phyloP scores from a whole-genome alignment of 257 asterid species.

The Gentiana dahurica region DNA sequence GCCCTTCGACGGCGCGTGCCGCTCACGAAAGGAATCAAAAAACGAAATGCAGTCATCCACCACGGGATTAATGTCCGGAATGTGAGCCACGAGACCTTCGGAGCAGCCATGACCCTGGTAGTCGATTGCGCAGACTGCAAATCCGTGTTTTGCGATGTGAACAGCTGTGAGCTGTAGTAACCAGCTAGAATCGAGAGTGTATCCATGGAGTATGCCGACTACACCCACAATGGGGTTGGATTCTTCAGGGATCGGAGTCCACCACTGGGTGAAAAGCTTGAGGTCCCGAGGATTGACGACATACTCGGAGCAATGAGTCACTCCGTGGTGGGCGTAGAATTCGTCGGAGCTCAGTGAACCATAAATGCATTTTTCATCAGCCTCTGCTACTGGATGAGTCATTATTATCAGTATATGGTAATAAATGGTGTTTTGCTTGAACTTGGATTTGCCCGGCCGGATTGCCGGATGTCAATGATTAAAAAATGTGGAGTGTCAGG shows the following conservation, averaged over 20 bases:
- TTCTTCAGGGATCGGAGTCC: constrained; percentile 45
- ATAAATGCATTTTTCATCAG: constrained; percentile 62
- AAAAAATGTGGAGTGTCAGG: no score
- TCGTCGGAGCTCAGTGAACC: constrained; percentile 52
- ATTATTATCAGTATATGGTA: not conserved
- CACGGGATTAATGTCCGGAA: constrained; percentile 65
- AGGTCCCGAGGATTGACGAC: constrained; percentile 60
- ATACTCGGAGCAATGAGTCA: constrained; percentile 55
- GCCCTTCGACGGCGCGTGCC: constrained; percentile 22
- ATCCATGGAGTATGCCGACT: constrained; percentile 83
- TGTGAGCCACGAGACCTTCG: constrained; percentile 65
- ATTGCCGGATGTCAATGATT: no score
- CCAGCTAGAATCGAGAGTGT: constrained; percentile 97
- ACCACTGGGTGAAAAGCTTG: constrained; percentile 90
- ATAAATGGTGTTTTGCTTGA: no score
- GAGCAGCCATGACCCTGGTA: constrained; percentile 96
- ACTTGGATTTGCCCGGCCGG: no score
- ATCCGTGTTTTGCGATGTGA: constrained; percentile 55
- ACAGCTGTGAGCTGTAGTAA: constrained; percentile 86
- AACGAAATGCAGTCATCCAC: constrained; percentile 66
- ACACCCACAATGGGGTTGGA: constrained; percentile 39
- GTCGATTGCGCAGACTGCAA: constrained; percentile 94
- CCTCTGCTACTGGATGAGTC: constrained; percentile 74
- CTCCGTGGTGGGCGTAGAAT: constrained; percentile 75
- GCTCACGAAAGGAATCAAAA: constrained; percentile 46